Conservation (phyloP, 176 grass and related monocot genomes). For the Oryza meyeriana region DNA sequence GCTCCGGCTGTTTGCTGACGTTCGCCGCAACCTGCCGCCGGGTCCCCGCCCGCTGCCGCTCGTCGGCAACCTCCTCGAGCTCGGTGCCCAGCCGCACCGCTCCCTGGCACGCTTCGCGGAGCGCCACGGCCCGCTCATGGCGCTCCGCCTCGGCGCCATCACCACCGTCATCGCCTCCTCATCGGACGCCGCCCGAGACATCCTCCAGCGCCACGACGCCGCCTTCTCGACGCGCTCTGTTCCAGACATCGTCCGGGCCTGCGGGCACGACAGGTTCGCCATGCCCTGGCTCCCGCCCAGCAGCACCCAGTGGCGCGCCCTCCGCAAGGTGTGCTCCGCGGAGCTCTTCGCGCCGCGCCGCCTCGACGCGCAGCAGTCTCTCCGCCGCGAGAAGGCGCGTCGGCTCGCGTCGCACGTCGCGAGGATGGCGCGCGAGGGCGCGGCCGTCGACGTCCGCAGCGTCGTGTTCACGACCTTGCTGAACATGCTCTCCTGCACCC, state of each 20-base stretch:
- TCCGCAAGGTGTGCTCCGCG: slow-evolving; percentile 36
- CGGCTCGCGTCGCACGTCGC: slow-evolving; percentile 23
- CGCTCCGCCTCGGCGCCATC: slow-evolving; percentile 17
- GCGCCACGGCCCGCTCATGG: background rate
- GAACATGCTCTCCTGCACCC: slow-evolving; percentile 42
- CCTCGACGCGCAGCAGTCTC: slow-evolving; percentile 15
- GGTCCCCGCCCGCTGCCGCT: background rate
- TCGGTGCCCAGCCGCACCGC: background rate
- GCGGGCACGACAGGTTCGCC: background rate
- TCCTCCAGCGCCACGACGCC: slow-evolving; percentile 38
- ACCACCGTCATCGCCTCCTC: slow-evolving; percentile 42
- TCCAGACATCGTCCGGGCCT: slow-evolving; percentile 15
- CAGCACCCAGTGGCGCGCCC: slow-evolving; percentile 20
- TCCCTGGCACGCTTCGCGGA: background rate
- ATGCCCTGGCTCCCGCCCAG: slow-evolving; percentile 19
- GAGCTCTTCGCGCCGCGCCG: slow-evolving; percentile 40
- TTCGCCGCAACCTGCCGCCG: background rate
- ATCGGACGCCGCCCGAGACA: background rate
- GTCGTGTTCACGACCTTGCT: slow-evolving; percentile 29
- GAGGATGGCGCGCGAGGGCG: background rate
- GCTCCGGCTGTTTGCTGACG: background rate
- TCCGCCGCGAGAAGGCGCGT: slow-evolving; percentile 26
- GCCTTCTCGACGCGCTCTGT: slow-evolving; percentile 13
- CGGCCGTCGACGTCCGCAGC: slow-evolving; percentile 22
- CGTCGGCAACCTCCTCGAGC: slow-evolving; percentile 11